A percentile compares a stretch with the other conserved stretches of the same genome.
phyloP scores from a whole-genome alignment of 164 flowering plant species.

The Euptelea pleiosperma region DNA sequence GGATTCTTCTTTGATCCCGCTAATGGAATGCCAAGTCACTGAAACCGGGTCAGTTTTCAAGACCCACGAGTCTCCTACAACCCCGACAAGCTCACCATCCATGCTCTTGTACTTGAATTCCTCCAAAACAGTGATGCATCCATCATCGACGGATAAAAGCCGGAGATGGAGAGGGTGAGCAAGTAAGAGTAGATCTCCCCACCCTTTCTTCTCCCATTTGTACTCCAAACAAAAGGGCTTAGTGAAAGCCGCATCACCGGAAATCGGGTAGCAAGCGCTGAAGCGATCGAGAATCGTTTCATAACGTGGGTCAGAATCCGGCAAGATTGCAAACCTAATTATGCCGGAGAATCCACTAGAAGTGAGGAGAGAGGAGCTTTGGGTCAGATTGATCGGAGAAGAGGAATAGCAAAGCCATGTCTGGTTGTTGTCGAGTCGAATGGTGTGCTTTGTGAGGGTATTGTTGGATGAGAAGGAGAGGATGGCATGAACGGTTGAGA shows the following conservation, averaged over 20 bases:
- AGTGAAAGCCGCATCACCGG: slow-evolving; percentile 57
- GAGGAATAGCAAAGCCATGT: slow-evolving; percentile 83
- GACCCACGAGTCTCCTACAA: slow-evolving; percentile 79
- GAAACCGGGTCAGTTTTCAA: slow-evolving; percentile 56
- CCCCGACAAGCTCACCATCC: slow-evolving; percentile 95
- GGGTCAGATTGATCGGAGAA: slow-evolving; percentile 45
- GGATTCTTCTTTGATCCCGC: slow-evolving; percentile 48
- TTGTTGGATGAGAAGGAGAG: slow-evolving; percentile 37
- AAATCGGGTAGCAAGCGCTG: slow-evolving; percentile 70
- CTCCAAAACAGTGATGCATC: slow-evolving; percentile 38
- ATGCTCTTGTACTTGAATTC: slow-evolving; percentile 71
- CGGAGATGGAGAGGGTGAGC: slow-evolving; percentile 81
- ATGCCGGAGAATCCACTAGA: slow-evolving; percentile 55
- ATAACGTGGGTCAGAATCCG: slow-evolving; percentile 29
- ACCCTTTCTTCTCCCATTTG: slow-evolving; percentile 78
- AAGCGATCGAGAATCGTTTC: slow-evolving; percentile 64
- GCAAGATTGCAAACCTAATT: slow-evolving; percentile 62
- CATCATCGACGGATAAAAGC: slow-evolving; percentile 36
- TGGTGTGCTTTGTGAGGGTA: slow-evolving; percentile 45
- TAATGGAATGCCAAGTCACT: slow-evolving; percentile 80
- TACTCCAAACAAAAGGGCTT: slow-evolving; percentile 67
- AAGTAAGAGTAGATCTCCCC: slow-evolving; percentile 78
- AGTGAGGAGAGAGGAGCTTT: slow-evolving; percentile 35
- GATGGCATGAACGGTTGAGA: slow-evolving; percentile 67
- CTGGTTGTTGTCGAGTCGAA: slow-evolving; percentile 67